Evolutionary conservation across 129 eudicot genomes (phyloP).

Genomic region (Cynara cardunculus): DNA sequence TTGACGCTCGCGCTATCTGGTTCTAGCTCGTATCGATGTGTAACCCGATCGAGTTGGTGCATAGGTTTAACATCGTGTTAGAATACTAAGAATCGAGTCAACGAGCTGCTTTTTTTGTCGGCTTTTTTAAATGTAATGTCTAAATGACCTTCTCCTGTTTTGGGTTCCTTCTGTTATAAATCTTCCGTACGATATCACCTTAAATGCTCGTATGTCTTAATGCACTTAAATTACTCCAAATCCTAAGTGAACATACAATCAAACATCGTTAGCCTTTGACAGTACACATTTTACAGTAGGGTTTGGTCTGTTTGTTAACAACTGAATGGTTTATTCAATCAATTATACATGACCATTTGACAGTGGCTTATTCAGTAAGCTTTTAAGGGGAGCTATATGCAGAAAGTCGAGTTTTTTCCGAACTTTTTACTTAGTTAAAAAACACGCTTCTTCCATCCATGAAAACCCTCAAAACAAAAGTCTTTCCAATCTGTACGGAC

Average conservation of each 20-base stretch:
- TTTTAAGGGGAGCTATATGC: too few relatives aligned
- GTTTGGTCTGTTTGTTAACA: too few relatives aligned
- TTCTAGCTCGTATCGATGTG: constrained; percentile 35
- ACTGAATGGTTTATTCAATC: too few relatives aligned
- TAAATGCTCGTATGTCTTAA: neutral
- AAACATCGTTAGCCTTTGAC: neutral
- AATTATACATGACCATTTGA: too few relatives aligned
- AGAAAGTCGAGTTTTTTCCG: too few relatives aligned
- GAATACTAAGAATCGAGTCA: constrained; percentile 11
- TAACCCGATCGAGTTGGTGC: constrained; percentile 2
- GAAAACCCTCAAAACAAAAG: too few relatives aligned
- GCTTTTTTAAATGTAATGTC: constrained; percentile 27
- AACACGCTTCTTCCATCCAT: too few relatives aligned
- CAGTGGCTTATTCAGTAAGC: too few relatives aligned
- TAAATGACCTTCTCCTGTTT: neutral
- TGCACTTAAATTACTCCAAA: neutral
- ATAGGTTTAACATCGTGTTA: constrained; percentile 13
- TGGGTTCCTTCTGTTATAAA: constrained; percentile 4
- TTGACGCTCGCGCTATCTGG: constrained; percentile 85
- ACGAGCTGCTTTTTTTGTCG: constrained; percentile 29
- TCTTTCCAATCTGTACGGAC: too few relatives aligned
- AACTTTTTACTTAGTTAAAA: too few relatives aligned
- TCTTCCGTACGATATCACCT: neutral
- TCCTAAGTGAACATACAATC: neutral
- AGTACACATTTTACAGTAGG: neutral